Evolutionary conservation across 805 yeast species (phyloP), one percentile per base, ranked within the genome.

Genomic region (Starmerella davenportii): DNA sequence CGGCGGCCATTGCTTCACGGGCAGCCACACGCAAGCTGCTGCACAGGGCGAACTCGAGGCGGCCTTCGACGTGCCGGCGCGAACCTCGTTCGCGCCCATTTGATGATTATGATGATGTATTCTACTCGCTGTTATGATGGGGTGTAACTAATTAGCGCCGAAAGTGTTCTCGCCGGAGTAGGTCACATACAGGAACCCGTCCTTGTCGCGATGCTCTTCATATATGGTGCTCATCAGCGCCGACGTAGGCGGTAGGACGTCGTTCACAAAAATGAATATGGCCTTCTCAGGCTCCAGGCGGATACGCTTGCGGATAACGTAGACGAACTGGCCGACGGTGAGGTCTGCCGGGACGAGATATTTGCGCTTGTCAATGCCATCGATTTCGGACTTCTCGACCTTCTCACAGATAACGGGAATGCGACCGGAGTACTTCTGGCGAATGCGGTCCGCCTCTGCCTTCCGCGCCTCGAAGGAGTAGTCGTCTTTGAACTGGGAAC

Each of bases 101-200:
- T n/a, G n/a, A n/a, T n/a, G n/a, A n/a, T n/a, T n/a, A n/a, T n/a
- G n/a, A n/a, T n/a, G n/a, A n/a, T n/a, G n/a, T n/a, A n/a, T n/a
- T n/a, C n/a, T n/a, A n/a, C n/a, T n/a, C n/a, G n/a, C n/a, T n/a
- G n/a, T n/a, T n/a, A n/a, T n/a, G n/a, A n/a, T n/a, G n/a, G n/a
- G 25, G 8, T 21, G 15, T 8, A 11, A 5, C 25, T 32, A 21
- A 7, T 19, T 9, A 8, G 60, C 61, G 41, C 98, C 98, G 64
- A 90, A 90, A 5, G 98, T 90, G 63, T 90, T 90, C 62, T 90
- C 98, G 36, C 98, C 96, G 5, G 95, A 80, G 64, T 87, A 87
- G 46, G 93, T 72, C 47, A 90, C 87, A 62, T 90, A 90, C 55
- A 90, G 72, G 61, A 90, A 90, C 28, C 98, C 98, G 58, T 90